Evolutionary conservation across 441 rosid species (phyloP), one percentile per base, ranked within the genome.

Genomic region (Euphorbia celastroides): DNA sequence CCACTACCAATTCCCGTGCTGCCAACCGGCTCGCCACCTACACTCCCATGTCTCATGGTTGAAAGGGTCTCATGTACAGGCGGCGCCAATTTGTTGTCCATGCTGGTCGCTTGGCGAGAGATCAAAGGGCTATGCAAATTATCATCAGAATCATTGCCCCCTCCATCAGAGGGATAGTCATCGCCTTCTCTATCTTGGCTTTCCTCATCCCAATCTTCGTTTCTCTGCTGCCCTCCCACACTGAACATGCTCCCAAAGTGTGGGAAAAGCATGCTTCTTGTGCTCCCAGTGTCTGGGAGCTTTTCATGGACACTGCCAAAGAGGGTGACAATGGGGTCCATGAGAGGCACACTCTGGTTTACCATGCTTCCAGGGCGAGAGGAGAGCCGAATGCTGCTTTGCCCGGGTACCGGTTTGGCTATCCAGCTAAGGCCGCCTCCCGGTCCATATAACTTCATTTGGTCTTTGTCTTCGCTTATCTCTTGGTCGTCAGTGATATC

Each of bases 181-280:
- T 87, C 97, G 19, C 90, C 96, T 77, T 87, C 88, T 38, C 42
- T 72, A 22, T 76, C 79, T 67, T 69, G 79, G 74, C 86, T 86
- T 82, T 87, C 99, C 67, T 89, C 97, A 67, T 90, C 99, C 97
- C 97, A 87, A 7, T 88, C 89, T 25, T 88, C 96, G 55, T 84
- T 69, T 64, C 79, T 85, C n/a, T 70, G 68, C 63, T 82, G 93
- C 26, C 89, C 96, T 78, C 90, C 97, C 30, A 86, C 75, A 44
- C 98, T 92, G 73, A 94, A 84, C 96, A 92, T 88, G 79, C 99
- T 92, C 57, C 99, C 97, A 25, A 94, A 88, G 78, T 86, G 86
- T 0, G 98, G 97, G 77, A 94, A 92, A 70, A 94, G 83, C 41
- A 85, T 81, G 83, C 99, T 91, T 68, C 86, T 80, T 91, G 83